Evolutionary conservation across 768 basidiomycete genomes (phyloP), one percentile per base, ranked within the genome.

Genomic region (Lactifluus volemus): DNA sequence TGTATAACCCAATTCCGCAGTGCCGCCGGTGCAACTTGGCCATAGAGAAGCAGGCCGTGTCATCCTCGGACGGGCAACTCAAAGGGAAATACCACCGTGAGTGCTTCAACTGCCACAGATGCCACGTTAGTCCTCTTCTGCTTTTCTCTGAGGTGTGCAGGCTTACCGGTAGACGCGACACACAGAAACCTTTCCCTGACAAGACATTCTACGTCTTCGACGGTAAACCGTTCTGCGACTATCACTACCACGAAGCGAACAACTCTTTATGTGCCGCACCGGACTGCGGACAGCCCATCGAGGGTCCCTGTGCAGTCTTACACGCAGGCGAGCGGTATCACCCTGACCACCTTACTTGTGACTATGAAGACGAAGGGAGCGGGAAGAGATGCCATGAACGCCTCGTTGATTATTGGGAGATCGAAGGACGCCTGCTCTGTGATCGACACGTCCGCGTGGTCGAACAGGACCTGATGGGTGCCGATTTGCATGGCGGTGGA

Each of bases 41-140:
- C 0, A 97, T 98, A 49, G 94, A 97, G 75, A 92, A 84, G 61
- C 86, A 88, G 66, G 94, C 93, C 21, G 89, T 98, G 21, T 93
- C 89, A 21, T 90, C 88, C 5, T 83, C 88, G 12, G 94, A 98
- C 69, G 94, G 94, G 2, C 94, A 96, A 72, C 78, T 98, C 50
- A 95, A 95, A 73, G 94, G 94, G 61, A 98, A 98, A 72, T 96
- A 95, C 72, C 94, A 96, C 69, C 82, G 84, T 60, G 84, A 85
- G 42, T 98, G 94, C 74, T 98, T 98, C 71, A 91, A 86, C 67
- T 98, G 94, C 73, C 78, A 84, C 62, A 81, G 76, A 3, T 97
- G 94, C 73, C 83, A 89, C 68, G 88, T 89, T 71, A 60, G 78
- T 73, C 32, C 51, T 51, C 38, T 39, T 36, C 50, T 11, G 17